Conservation (phyloP, 108 stramenopile genomes). For the Conticribra guillardii region DNA sequence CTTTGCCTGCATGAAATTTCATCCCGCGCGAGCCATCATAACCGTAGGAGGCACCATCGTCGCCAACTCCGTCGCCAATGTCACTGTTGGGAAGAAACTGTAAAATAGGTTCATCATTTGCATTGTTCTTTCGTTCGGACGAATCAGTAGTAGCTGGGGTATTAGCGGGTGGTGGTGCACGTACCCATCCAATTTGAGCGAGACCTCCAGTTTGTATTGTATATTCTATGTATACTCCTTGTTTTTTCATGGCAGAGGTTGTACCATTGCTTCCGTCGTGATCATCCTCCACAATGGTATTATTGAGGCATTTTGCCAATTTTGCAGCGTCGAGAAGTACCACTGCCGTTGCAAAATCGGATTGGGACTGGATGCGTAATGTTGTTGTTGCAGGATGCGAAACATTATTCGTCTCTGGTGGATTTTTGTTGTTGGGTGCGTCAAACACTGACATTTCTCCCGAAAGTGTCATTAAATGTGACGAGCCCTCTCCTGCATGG, state of each 20-base stretch:
- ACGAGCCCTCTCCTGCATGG: not conserved
- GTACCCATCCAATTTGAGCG: constrained; percentile 84
- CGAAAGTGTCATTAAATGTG: constrained; percentile 67
- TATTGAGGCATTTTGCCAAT: constrained; percentile 9
- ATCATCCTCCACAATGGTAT: not conserved
- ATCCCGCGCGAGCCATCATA: constrained; percentile 79
- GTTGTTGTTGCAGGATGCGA: constrained; percentile 4
- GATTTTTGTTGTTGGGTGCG: constrained; percentile 13
- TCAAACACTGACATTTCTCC: constrained; percentile 67
- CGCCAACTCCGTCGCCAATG: constrained; percentile 86
- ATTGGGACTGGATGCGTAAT: constrained; percentile 74
- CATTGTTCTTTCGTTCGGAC: no score
- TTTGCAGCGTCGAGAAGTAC: constrained; percentile 55
- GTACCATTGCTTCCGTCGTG: not conserved
- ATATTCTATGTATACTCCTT: constrained; percentile 72
- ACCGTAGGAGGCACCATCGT: constrained; percentile 70
- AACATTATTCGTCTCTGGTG: constrained; percentile 3
- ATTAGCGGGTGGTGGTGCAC: constrained; percentile 4
- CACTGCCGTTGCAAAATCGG: constrained; percentile 82
- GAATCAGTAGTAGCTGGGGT: not conserved
- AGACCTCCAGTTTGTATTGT: constrained; percentile 73
- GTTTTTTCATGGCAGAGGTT: not conserved
- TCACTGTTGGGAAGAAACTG: constrained; percentile 74
- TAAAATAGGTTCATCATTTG: not conserved
- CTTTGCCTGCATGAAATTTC: constrained; percentile 66